Percentiles rank a stretch among this genome's conserved stretches.
Conservation (phyloP, 306 rosid species). For the Vigna hirtella region DNA sequence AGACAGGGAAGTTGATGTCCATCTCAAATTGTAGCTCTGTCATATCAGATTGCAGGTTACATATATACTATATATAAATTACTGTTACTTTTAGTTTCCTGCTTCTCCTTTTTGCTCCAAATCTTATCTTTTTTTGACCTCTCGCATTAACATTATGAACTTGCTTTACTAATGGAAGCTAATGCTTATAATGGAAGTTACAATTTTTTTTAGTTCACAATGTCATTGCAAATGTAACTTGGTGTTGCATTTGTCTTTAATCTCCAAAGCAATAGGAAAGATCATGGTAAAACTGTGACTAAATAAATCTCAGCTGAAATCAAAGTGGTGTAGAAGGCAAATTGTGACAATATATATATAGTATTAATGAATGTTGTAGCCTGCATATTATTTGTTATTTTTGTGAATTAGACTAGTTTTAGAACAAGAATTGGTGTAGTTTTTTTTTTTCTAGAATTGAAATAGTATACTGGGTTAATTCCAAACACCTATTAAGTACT, state of each 20-base stretch:
- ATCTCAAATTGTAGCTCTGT: conserved; percentile 57
- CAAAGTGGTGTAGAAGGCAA: not conserved
- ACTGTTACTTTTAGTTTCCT: not conserved
- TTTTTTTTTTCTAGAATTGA: not conserved
- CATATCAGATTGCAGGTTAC: not conserved
- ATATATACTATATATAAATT: too few species aligned
- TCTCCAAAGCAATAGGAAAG: too few species aligned
- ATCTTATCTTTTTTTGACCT: not conserved
- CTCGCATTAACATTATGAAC: not conserved
- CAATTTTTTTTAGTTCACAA: not conserved
- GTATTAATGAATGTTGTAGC: too few species aligned
- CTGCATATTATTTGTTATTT: not conserved
- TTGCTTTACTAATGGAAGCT: not conserved
- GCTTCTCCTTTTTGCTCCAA: not conserved
- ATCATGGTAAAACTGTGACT: too few species aligned
- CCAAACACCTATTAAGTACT: too few species aligned
- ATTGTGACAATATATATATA: not conserved
- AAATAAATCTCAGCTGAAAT: not conserved
- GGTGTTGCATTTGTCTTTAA: too few species aligned
- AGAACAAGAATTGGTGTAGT: not conserved
- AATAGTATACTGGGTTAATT: not conserved
- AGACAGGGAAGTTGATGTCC: conserved; percentile 59
- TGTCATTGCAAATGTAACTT: not conserved
- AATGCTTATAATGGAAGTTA: not conserved
- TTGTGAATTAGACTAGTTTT: not conserved